A percentile compares a stretch with the other conserved stretches of the same genome.
Conservation (phyloP, 2,329 filamentous ascomycete species). For the Atkinsonella hypoxylon region DNA sequence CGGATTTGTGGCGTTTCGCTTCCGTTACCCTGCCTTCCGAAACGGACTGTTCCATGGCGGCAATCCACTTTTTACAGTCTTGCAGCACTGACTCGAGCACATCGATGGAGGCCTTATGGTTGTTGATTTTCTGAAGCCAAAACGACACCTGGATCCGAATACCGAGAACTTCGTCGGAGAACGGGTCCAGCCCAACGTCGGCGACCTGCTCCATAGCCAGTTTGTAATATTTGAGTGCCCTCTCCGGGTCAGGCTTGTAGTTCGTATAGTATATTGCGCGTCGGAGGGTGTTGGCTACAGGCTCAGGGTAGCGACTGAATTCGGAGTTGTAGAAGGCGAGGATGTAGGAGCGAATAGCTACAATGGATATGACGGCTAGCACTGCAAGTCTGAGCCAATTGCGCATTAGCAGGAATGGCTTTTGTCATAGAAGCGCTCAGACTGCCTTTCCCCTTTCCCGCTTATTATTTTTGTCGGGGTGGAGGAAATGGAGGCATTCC, state of each 20-base stretch:
- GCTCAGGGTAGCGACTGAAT: constrained; percentile 50
- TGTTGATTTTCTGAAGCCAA: constrained; percentile 67
- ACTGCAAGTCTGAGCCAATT: constrained; percentile 16
- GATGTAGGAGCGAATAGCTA: constrained; percentile 33
- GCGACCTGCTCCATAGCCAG: constrained; percentile 63
- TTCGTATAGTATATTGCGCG: constrained; percentile 81
- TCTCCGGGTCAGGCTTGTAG: constrained; percentile 57
- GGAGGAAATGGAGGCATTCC: background rate
- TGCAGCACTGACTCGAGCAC: constrained; percentile 64
- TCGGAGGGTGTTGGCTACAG: constrained; percentile 66
- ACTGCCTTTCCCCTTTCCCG: too few relatives aligned
- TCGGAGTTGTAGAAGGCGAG: constrained; percentile 42
- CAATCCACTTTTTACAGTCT: constrained; percentile 55
- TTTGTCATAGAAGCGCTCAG: too few relatives aligned
- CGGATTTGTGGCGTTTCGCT: constrained; percentile 21
- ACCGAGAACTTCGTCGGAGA: constrained; percentile 82
- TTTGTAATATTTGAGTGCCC: constrained; percentile 74
- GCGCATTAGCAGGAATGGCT: background rate
- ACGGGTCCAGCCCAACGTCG: constrained; percentile 69
- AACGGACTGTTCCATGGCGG: constrained; percentile 37
- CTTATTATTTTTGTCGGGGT: too few relatives aligned
- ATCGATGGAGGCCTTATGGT: constrained; percentile 58
- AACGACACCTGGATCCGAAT: constrained; percentile 72
- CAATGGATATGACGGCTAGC: constrained; percentile 17
- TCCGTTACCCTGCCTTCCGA: constrained; percentile 34